Base-by-base conservation (phyloP, 495 filamentous ascomycete genomes). In the Penicillium macrosclerotiorum region DNA sequence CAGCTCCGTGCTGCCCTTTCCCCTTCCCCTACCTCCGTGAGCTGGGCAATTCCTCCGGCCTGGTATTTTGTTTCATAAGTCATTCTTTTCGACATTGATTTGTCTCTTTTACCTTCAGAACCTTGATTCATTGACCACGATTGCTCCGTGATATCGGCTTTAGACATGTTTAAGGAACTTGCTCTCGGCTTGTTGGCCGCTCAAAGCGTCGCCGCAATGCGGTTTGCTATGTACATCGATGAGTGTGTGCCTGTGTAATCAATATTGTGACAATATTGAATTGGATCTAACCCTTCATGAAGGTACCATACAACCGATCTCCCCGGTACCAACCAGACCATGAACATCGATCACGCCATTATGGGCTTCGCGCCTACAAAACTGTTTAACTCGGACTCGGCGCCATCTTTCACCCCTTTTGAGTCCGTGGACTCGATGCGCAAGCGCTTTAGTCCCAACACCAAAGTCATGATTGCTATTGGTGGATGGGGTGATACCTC, bases 401-500 rank as follows among this genome's bases (percentile, higher is more conserved):
- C 73, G 0, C 51, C 62, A 18, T 61, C 69, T 3, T 73, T 71
- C 12, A 77, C 70, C 64, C 84, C 83, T 1, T 89, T 85, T 49
- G 81, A 79, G 46, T 65, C 77, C 1, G 74, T 86, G 5, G 60
- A 72, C 0, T 72, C 69, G 6, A 73, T 78, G 41, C 79, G 84
- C 20, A 64, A 72, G 37, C 75, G 79, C 34, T 88, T 88, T 52
- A 47, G 69, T 1, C 55, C 74, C 0, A 71, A 72, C 2, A 85
- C 85, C 22, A 80, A 81, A 54, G 57, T 89, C 12, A 75, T 86
- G 75, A 69, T 89, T 25, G 83, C 85, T 25, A 81, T 89, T 42
- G 85, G 85, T 5, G 85, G 85, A 34, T 90, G 85, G 84, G 85
- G 84, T 5, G 82, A 89, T 50, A 79, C 75, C 0, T 50, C 59